A percentile compares a stretch with the other conserved stretches of the same genome.
phyloP scores from a whole-genome alignment of 2,329 filamentous ascomycete genomes.

The Zymoseptoria crescenta region DNA sequence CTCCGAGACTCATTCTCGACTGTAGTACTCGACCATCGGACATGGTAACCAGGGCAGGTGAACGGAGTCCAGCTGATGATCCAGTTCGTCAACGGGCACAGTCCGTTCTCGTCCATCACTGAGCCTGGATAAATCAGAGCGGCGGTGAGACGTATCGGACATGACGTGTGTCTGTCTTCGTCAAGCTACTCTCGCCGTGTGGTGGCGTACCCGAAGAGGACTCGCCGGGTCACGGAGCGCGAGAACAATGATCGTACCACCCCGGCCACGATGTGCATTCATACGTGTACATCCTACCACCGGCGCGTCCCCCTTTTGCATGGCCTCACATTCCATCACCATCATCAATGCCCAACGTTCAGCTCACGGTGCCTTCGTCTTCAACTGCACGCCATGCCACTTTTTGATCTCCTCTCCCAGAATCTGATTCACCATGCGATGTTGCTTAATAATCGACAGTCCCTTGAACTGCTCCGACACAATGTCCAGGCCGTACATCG shows the following conservation, averaged over 20 bases:
- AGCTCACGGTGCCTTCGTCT: conserved; percentile 49
- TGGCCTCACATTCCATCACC: background rate
- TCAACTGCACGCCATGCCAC: conserved; percentile 78
- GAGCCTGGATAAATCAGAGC: background rate
- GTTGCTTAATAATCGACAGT: conserved; percentile 67
- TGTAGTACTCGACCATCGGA: background rate
- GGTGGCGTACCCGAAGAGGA: background rate
- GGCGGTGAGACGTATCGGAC: background rate
- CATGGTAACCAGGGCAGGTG: background rate
- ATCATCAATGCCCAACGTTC: background rate
- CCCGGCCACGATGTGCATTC: too few species aligned
- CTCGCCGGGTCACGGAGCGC: background rate
- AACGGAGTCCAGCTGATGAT: background rate
- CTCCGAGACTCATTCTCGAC: background rate
- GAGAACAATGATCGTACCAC: background rate
- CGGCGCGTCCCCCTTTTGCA: background rate
- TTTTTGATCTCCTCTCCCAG: conserved; percentile 67
- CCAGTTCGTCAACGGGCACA: background rate
- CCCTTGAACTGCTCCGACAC: conserved; percentile 64
- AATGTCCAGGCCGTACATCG: conserved; percentile 80
- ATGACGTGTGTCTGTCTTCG: background rate
- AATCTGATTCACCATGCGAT: conserved; percentile 68
- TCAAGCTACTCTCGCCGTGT: background rate
- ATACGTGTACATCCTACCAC: background rate
- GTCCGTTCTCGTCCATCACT: background rate